These are phyloP conservation scores for Phialemonium atrogriseum DNA, from an alignment of 2,329 filamentous ascomycete species.

Conservation along the genomic window DNA sequence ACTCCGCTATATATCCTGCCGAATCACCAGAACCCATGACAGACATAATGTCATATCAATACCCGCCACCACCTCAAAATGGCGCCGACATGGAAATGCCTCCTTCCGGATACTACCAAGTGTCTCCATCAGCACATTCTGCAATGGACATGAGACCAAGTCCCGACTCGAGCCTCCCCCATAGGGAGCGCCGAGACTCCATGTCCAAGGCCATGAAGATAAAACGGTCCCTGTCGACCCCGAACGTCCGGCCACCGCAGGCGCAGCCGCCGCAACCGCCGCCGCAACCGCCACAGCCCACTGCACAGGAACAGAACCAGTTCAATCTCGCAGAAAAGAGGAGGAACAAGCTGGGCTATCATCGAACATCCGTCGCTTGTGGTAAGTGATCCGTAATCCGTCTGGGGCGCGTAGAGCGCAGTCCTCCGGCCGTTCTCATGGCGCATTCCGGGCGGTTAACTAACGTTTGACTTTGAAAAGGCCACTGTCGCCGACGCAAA, in stretches of 20 bases:
- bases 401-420: no score
- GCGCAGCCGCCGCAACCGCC: slow-evolving; percentile 20
- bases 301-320: slow-evolving; percentile 23
- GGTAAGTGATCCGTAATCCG: slow-evolving; percentile 60
- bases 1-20: slow-evolving; percentile 18
- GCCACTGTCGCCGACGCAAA: slow-evolving; percentile 85
- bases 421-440: no score
- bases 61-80: slow-evolving; percentile 32
- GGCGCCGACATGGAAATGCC: slow-evolving; percentile 32
- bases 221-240: slow-evolving; percentile 42
- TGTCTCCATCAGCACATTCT: slow-evolving; percentile 21
- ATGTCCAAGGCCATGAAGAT: slow-evolving; percentile 29
- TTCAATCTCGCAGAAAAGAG: slow-evolving; percentile 40
- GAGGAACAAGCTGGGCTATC: slow-evolving; percentile 90
- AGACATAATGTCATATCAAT: slow-evolving; percentile 42
- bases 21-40: slow-evolving; percentile 24
- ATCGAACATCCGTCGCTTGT: slow-evolving; percentile 90
- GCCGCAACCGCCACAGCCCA: slow-evolving; percentile 12
- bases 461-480: slow-evolving; percentile 38
- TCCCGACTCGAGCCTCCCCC: slow-evolving; percentile 22
- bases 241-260: slow-evolving; percentile 35
- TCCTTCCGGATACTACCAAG: slow-evolving; percentile 27
- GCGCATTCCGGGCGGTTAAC: slow-evolving; percentile 1
- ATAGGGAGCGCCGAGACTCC: slow-evolving; percentile 28
- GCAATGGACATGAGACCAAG: slow-evolving; percentile 21